Conservation (phyloP, 352 stramenopile genomes). For the Globisporangium yorkense region DNA sequence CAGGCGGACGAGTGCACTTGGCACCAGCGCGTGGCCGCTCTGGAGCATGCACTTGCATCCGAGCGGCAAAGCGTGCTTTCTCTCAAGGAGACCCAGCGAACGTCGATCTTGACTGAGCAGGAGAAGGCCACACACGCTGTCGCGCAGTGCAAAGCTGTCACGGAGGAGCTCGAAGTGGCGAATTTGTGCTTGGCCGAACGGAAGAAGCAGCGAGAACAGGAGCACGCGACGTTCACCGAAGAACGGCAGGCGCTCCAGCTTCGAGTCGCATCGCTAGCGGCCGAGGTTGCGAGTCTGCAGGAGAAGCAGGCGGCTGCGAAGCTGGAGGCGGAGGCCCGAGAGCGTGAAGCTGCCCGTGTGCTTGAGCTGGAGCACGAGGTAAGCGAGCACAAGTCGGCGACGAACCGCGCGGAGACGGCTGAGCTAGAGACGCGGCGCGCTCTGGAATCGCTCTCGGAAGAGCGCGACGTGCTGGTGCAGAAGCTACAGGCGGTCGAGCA, state of each 20-base stretch:
- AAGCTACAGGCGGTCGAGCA: constrained; percentile 11
- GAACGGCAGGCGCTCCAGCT: constrained; percentile 21
- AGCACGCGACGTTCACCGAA: constrained; percentile 17
- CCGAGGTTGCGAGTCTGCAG: background rate
- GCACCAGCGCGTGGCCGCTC: constrained; percentile 43
- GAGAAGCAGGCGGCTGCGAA: background rate
- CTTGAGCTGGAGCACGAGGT: constrained; percentile 3
- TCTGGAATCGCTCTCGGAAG: constrained; percentile 14
- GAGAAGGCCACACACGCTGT: constrained; percentile 43
- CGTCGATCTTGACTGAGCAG: constrained; percentile 25
- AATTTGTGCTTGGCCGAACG: constrained; percentile 70
- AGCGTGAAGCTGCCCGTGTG: constrained; percentile 1
- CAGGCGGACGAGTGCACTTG: constrained; percentile 51
- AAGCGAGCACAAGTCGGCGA: constrained; percentile 5
- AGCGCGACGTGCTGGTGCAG: constrained; percentile 19
- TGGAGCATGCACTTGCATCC: constrained; percentile 45
- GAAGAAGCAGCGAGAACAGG: constrained; percentile 53
- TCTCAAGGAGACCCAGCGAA: constrained; percentile 33
- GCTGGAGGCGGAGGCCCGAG: background rate
- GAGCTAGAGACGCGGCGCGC: constrained; percentile 9
- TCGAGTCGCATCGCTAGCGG: constrained; percentile 15
- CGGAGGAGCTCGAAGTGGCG: constrained; percentile 52
- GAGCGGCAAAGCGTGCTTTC: constrained; percentile 33
- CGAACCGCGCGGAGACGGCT: constrained; percentile 9
- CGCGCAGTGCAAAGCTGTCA: constrained; percentile 29